Evolutionary conservation across 2,329 filamentous ascomycete genomes (phyloP).

Genomic region (Calonectria hawksworthii): DNA sequence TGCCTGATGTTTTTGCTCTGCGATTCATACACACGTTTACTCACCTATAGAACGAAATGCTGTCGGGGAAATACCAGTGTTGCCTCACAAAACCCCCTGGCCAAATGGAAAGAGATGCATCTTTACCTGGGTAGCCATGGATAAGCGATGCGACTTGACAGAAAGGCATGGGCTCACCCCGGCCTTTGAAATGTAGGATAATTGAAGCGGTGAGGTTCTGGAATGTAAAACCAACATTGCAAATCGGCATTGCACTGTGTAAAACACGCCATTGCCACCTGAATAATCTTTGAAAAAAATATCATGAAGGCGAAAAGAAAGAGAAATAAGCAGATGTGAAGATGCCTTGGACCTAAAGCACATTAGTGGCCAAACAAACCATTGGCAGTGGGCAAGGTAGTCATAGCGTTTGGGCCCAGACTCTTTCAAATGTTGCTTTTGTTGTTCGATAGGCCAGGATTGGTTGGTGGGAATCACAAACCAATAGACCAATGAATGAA

Average conservation of each 20-base stretch:
- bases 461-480: neutral
- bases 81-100: neutral
- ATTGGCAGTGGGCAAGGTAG: neutral
- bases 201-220: neutral
- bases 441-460: neutral
- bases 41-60: neutral
- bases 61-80: neutral
- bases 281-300: neutral
- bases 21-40: neutral
- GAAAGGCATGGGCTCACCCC: neutral
- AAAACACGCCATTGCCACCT: neutral
- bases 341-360: neutral
- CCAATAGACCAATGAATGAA: neutral
- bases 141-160: neutral
- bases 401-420: neutral
- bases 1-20: neutral
- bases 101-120: neutral
- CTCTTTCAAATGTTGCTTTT: neutral
- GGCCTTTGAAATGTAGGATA: too few relatives aligned
- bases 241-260: neutral
- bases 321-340: neutral
- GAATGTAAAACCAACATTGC: neutral
- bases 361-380: slow-evolving; percentile 8
- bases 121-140: too few relatives aligned
- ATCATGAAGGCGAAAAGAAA: neutral